Conservation (phyloP, 2,329 filamentous ascomycete species). For the Magnaporthiopsis poae region DNA sequence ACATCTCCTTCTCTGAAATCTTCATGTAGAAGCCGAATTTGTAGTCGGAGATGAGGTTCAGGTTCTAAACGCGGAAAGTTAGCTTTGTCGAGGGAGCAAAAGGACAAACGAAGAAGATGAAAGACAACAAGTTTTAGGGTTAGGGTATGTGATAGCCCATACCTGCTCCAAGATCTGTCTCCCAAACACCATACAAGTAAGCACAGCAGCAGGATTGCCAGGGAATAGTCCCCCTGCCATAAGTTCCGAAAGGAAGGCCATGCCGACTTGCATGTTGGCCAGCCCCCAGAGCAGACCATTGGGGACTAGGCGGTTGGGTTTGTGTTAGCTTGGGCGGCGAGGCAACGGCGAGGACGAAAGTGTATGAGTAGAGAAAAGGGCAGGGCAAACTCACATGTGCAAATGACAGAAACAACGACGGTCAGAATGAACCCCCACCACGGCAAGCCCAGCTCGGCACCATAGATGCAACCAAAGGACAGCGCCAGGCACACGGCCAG, state of each 20-base stretch:
- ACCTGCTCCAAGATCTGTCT: constrained; percentile 24
- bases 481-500: constrained; percentile 18
- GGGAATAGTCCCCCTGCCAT: constrained; percentile 21
- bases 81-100: background rate
- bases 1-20: constrained; percentile 27
- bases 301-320: constrained; percentile 12
- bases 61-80: constrained; percentile 6
- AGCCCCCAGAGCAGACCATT: constrained; percentile 22
- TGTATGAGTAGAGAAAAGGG: too few relatives aligned
- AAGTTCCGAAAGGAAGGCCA: constrained; percentile 22
- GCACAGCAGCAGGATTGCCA: constrained; percentile 20
- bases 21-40: constrained; percentile 30
- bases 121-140: too few relatives aligned
- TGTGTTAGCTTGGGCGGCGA: background rate
- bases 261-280: constrained; percentile 21
- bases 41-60: constrained; percentile 24
- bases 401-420: constrained; percentile 16
- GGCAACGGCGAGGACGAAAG: background rate
- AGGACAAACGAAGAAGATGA: background rate
- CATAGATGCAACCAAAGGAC: constrained; percentile 20
- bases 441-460: constrained; percentile 19
- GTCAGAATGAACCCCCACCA: constrained; percentile 24
- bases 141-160: constrained; percentile 2
- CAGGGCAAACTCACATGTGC: constrained; percentile 12
- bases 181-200: constrained; percentile 22